phyloP scores from a whole-genome alignment of 2,329 filamentous ascomycete genomes.

The Aspergillus ruber region DNA sequence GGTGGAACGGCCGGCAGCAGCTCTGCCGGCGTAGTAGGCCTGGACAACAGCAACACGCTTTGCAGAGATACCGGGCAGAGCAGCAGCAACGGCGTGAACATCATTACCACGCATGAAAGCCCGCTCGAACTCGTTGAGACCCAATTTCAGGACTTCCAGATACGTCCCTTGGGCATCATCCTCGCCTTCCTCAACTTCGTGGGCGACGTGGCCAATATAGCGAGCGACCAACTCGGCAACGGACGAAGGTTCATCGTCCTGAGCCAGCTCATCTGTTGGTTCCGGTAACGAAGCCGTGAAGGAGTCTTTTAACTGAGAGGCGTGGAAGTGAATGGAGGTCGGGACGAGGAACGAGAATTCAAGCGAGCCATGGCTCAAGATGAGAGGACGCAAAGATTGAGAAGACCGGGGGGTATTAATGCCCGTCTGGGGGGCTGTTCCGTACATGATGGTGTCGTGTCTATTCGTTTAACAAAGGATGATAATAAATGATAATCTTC shows the following conservation, averaged over 20 bases:
- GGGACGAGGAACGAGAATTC: slow-evolving; percentile 95
- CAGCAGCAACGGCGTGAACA: slow-evolving; percentile 81
- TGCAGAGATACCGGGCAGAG: slow-evolving; percentile 78
- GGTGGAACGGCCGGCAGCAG: slow-evolving; percentile 76
- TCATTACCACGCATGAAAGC: slow-evolving; percentile 93
- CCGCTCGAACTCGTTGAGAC: slow-evolving; percentile 93
- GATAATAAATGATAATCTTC: too few species aligned
- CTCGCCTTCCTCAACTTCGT: slow-evolving; percentile 86
- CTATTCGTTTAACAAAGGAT: slow-evolving; percentile 1
- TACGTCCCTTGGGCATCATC: slow-evolving; percentile 84
- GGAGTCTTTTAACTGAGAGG: slow-evolving; percentile 84
- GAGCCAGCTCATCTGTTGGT: slow-evolving; percentile 93
- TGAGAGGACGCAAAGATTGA: slow-evolving; percentile 84
- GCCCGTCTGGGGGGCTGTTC: slow-evolving; percentile 84
- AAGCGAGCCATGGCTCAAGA: slow-evolving; percentile 85
- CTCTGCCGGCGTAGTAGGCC: slow-evolving; percentile 85
- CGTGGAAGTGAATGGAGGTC: slow-evolving; percentile 92
- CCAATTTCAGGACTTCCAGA: slow-evolving; percentile 83
- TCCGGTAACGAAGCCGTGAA: slow-evolving; percentile 80
- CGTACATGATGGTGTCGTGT: slow-evolving; percentile 63
- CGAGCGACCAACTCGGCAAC: slow-evolving; percentile 84
- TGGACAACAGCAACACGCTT: slow-evolving; percentile 89
- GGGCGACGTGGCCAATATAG: slow-evolving; percentile 84
- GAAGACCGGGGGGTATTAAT: slow-evolving; percentile 94
- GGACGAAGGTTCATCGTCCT: slow-evolving; percentile 98